Conservation (phyloP, 768 basidiomycete species). For the Amanita pallidorosea region DNA sequence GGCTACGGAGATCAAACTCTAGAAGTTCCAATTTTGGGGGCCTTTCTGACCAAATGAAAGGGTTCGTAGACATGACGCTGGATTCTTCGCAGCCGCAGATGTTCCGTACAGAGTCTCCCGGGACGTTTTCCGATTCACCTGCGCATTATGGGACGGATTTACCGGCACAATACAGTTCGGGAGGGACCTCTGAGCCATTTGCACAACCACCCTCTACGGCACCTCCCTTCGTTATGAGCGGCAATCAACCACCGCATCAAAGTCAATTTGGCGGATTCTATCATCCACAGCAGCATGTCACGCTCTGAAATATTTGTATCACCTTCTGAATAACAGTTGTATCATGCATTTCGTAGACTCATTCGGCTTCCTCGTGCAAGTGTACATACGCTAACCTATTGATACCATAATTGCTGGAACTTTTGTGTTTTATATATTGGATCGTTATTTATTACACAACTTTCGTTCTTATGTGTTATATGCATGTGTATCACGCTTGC, state of each 20-base stretch:
- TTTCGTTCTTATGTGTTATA: neutral
- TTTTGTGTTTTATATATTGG: neutral
- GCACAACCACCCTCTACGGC: slow-evolving; percentile 5
- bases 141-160: slow-evolving; percentile 26
- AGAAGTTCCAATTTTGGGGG: slow-evolving; percentile 28
- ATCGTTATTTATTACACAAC: neutral
- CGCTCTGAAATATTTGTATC: slow-evolving; percentile 11
- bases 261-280: slow-evolving; percentile 11
- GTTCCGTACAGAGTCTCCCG: slow-evolving; percentile 32
- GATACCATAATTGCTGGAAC: neutral
- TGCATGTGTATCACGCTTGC: neutral
- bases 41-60: slow-evolving; percentile 33
- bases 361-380: neutral
- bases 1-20: slow-evolving; percentile 24
- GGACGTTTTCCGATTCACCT: slow-evolving; percentile 21
- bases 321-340: neutral
- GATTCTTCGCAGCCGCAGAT: slow-evolving; percentile 15
- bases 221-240: slow-evolving; percentile 4
- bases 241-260: slow-evolving; percentile 11
- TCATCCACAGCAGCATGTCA: slow-evolving; percentile 16
- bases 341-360: neutral
- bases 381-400: neutral
- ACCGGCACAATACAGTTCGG: slow-evolving; percentile 16
- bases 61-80: slow-evolving; percentile 28
- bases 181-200: slow-evolving; percentile 5